Conservation (phyloP, 371 early-diverging fungal genomes). For the Syncephalastrum monosporum region DNA sequence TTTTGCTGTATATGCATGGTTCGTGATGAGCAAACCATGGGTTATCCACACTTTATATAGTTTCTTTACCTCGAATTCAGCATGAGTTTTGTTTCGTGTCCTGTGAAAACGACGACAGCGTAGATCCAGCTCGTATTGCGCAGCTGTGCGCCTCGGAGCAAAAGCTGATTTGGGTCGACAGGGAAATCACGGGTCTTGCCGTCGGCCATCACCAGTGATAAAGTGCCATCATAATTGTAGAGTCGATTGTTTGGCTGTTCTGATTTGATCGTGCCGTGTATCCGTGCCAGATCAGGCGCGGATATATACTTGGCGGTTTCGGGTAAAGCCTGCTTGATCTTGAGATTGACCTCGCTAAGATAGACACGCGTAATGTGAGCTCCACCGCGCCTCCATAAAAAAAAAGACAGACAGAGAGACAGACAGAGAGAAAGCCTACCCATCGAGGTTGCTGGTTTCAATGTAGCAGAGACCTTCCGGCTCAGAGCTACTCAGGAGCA, state of each 20-base stretch:
- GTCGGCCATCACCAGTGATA: slow-evolving; percentile 57
- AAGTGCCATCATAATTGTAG: slow-evolving; percentile 83
- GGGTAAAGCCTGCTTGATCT: slow-evolving; percentile 82
- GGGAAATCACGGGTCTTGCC: slow-evolving; percentile 61
- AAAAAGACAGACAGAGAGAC: not conserved
- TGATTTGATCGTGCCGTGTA: slow-evolving; percentile 66
- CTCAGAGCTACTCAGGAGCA: slow-evolving; percentile 85
- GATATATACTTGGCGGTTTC: slow-evolving; percentile 70
- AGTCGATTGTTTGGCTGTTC: slow-evolving; percentile 88
- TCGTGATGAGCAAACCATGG: not conserved
- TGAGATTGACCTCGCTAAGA: slow-evolving; percentile 87
- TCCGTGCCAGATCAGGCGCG: slow-evolving; percentile 54
- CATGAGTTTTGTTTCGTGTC: slow-evolving; percentile 91
- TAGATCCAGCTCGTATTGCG: slow-evolving; percentile 88
- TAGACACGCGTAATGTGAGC: not conserved
- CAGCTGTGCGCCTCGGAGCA: slow-evolving; percentile 82
- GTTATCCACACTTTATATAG: too few species aligned
- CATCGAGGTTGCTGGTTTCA: slow-evolving; percentile 96
- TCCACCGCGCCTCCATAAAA: not conserved
- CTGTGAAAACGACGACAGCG: slow-evolving; percentile 84
- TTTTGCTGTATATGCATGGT: slow-evolving; percentile 30
- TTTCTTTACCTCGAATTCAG: slow-evolving; percentile 66
- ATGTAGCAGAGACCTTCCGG: slow-evolving; percentile 88
- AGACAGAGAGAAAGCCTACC: slow-evolving; percentile 39
- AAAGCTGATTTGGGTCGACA: slow-evolving; percentile 79